Base-by-base conservation (phyloP, 306 rosid genomes). In the Ochetophila trinervis region DNA sequence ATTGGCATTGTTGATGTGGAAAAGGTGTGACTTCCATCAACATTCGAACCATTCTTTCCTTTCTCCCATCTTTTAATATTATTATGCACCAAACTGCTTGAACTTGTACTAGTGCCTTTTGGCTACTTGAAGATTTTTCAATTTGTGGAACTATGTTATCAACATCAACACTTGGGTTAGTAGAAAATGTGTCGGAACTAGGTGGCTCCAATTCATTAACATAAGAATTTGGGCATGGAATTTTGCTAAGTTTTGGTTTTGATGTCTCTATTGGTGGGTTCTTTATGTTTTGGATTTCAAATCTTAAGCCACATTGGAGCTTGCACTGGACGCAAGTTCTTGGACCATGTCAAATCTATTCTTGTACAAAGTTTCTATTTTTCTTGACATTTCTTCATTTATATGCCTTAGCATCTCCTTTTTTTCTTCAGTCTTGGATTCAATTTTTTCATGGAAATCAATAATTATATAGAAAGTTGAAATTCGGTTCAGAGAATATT, bases 281-380 rank as follows among this genome's bases (percentile, higher is more conserved):
- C 34, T 54, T 35, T 21, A 71, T 70, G 69, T 63, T 20, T 20
- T 60, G 50, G 56, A 40, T 45, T 71, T 85, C 90, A 32, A 53
- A 72, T 69, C 72, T 74, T 49, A 82, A 65, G 73, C 82, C 79
- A 8, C 69, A 37, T 63, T 63, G 21, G 70, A 79, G 77, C 83
- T 85, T 77, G 16, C 83, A 57, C 58, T 79, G 80, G 76, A 79
- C 70, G 74, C 83, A 16, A 79, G 78, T 69, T 82, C 78, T 53
- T 82, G 51, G 20, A 85, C 76, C 81, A 82, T 74, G 64, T 77
- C 62, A 23, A 85, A 85, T 69, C 62, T 74, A 70, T 76, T 53
- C 22, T 42, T 67, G 55, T 77, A 80, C 62, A 77, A 36, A 19
- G 10, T 66, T 67, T 82, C 85, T 8, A 75, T 62, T 77, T 45